Base-by-base conservation (phyloP, 1,284 basidiomycete species). In the Lignosus rhinocerotis region DNA sequence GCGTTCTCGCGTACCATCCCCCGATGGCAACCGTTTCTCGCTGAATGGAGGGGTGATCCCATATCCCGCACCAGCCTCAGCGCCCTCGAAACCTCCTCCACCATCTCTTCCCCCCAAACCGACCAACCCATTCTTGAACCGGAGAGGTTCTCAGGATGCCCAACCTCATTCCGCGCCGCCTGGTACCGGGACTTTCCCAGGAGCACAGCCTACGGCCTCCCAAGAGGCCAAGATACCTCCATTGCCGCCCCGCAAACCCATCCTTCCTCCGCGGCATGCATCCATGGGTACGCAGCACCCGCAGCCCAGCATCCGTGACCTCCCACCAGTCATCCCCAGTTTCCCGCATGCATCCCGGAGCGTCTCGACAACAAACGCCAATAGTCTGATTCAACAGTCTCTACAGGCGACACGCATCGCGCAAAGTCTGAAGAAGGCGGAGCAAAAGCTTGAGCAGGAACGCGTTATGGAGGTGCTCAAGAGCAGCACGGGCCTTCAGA, bases 401-500 rank as follows among this genome's bases (percentile, higher is more conserved):
- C 73, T 91, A 1, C 83, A 87, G 55, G 89, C 89, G 3, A 85
- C 81, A 54, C 87, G 87, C 61, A 80, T 82, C 0, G 89, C 82
- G 3, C 84, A 88, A 69, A 80, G 79, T 8, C 75, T 88, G 70
- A 88, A 89, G 70, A 81, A 81, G 53, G 84, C 82, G 0, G 85
- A 90, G 65, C 82, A 83, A 47, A 78, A 81, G 59, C 75, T 88
- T n/a, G 87, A 87, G 68, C 80, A 82, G 61, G 85, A 87, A 67
- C 77, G 88, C 17, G 79, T 89, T n/a, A 73, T 89, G 56, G 83
- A 86, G 66, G 84, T 91, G 6, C 76, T 91, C 32, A 86, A 86
- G 71, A 72, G 66, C 57, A 70, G 68, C 55, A 56, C 67, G 41
- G 49, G 66, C 42, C 53, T 58, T 25, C 39, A 14, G 9, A 31